Evolutionary conservation across 2,329 filamentous ascomycete species (phyloP), one percentile per base, ranked within the genome.

Genomic region (Chaetomiaceae sp.): DNA sequence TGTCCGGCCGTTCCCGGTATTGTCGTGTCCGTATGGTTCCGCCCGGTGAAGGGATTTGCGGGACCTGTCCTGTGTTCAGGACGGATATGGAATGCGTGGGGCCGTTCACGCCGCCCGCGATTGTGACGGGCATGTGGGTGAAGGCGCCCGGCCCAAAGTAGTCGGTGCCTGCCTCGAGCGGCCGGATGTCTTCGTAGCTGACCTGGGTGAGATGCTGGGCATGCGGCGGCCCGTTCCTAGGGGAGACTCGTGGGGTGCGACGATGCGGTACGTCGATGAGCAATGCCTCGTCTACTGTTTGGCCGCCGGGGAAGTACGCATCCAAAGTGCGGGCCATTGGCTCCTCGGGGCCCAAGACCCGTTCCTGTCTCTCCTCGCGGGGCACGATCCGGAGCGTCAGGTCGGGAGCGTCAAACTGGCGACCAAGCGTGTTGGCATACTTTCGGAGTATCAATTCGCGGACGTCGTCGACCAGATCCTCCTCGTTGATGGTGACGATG

Each of bases 391-490:
- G 83, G 57, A 97, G 75, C 10, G 81, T 83, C 51, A 99, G 79
- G 67, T 99, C 93, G 12, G 93, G 93, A 10, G 93, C 79, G 70
- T 99, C 93, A 68, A 91, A 96, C 46, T 80, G 87, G 60, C 84
- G 84, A 44, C 92, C 92, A 21, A 99, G 76, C 13, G 90, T 95
- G 70, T 99, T 97, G 61, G 84, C 83, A 68, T 97, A 99, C 73
- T 97, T 97, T 63, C 82, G 83, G 60, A 97, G 73, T 51, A 97
- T 93, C 75, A 89, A 82, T 60, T 96, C 93, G 61, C 92, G 86
- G 55, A 96, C 85, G 69, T 96, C 92, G 68, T 99, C 93, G 51
- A 97, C 91, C 61, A 97, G 73, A 64, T 96, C 90, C 62, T 95
- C 89, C 63, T 95, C 87, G 60, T 82, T 78, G 62, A 95, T 87